A percentile compares a stretch with the other conserved stretches of the same genome.
Evolutionary conservation across 306 rosid species (phyloP).

Genomic region (Pterocarpus macrocarpus): DNA sequence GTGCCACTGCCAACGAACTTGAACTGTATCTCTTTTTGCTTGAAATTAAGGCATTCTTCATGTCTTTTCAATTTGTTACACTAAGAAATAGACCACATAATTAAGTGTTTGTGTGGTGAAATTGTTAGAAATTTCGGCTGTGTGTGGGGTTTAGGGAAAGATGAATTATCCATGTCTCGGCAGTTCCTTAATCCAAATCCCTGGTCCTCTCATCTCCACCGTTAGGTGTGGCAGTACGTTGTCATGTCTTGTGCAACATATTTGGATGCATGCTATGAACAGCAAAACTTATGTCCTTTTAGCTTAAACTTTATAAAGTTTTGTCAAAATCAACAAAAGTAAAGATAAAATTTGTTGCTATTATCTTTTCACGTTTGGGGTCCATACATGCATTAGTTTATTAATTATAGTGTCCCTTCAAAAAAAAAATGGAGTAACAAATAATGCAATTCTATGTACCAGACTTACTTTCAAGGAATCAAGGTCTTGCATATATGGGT

Average conservation of each 20-base stretch:
- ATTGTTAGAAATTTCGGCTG: slow-evolving; percentile 16
- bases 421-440: background rate
- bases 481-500: background rate
- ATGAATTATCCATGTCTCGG: slow-evolving; percentile 61
- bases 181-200: slow-evolving; percentile 59
- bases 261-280: slow-evolving; percentile 8
- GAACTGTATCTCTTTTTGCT: slow-evolving; percentile 38
- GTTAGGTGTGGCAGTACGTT: slow-evolving; percentile 45
- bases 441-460: background rate
- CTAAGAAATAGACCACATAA: background rate
- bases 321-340: slow-evolving; percentile 45
- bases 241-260: slow-evolving; percentile 35
- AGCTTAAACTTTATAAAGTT: slow-evolving; percentile 54
- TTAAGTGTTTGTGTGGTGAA: slow-evolving; percentile 33
- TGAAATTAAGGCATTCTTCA: slow-evolving; percentile 40
- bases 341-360: background rate
- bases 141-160: slow-evolving; percentile 58
- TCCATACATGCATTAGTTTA: background rate
- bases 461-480: too few relatives aligned
- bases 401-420: too few relatives aligned
- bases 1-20: slow-evolving; percentile 34
- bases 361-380: background rate
- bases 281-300: slow-evolving; percentile 55
- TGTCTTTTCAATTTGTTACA: background rate
- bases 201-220: slow-evolving; percentile 30